Base-by-base conservation (phyloP, 2,329 filamentous ascomycete species). In the Talaromyces sp. region DNA sequence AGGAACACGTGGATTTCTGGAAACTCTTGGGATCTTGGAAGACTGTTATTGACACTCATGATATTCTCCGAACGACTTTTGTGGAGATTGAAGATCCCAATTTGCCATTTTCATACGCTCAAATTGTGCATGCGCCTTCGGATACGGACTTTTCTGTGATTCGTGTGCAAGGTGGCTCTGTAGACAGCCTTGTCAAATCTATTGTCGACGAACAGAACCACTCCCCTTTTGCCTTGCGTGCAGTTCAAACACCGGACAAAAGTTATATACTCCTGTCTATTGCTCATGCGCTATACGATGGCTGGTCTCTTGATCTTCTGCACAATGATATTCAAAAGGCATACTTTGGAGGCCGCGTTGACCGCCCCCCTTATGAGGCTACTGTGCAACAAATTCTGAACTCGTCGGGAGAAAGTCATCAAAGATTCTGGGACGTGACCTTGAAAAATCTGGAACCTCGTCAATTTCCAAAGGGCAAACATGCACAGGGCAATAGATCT, bases 251-350 rank as follows among this genome's bases (percentile, higher is more conserved):
- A 22, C 60, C 68, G 0, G 57, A 64, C 6, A 70, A 74, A 17
- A 70, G 59, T 3, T 82, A 81, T 61, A 68, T 86, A n/a, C 62
- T 85, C 4, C 72, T 97, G 1, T 93, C 91, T 0, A 86, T 96
- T 44, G 84, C 92, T 0, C 93, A 97, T 74, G 91, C 92, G 1
- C 80, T 96, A 22, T 97, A 97, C 66, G 93, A 97, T 70, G 93
- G 93, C 0, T 92, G 88, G 85, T 96, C 92, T 2, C 82, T 97
- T 13, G 80, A 81, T 3, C 77, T 96, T 17, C 74, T 97, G 1
- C 91, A 95, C 67, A 78, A 82, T 51, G 87, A 95, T 68, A 82
- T 96, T 0, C 74, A 81, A 17, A 78, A 74, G n/a, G 85, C 88
- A 1, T 96, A 96, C 64, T 55, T 77, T 4, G 78, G 78, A 4